Percentiles rank a stretch among this genome's conserved stretches.
These are phyloP conservation scores for Colletotrichum limetticola DNA, from an alignment of 2,329 filamentous ascomycete species.

Conservation along the genomic window DNA sequence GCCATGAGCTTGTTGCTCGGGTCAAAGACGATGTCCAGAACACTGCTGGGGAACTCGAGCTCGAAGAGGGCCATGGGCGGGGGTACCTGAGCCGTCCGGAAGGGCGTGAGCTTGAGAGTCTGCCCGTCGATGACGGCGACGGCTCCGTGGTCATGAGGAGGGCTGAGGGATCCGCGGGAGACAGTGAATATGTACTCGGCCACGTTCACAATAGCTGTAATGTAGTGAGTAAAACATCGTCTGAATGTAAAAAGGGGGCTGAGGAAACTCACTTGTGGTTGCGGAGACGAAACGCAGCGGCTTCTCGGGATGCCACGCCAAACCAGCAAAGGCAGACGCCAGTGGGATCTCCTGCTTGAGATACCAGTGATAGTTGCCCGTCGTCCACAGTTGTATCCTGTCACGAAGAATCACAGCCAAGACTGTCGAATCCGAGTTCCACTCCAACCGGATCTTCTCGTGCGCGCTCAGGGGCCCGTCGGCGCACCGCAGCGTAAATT, in stretches of 20 bases:
- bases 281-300: slow-evolving; percentile 73
- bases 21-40: slow-evolving; percentile 81
- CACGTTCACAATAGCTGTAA: slow-evolving; percentile 60
- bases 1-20: slow-evolving; percentile 73
- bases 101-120: slow-evolving; percentile 83
- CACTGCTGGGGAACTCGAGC: slow-evolving; percentile 68
- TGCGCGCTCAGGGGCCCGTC: slow-evolving; percentile 66
- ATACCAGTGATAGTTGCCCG: slow-evolving; percentile 98
- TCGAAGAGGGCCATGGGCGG: slow-evolving; percentile 93
- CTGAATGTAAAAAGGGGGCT: neutral
- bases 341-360: slow-evolving; percentile 86
- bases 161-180: slow-evolving; percentile 73
- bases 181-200: slow-evolving; percentile 77
- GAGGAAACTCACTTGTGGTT: slow-evolving; percentile 54
- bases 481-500: slow-evolving; percentile 82
- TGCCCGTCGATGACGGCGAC: slow-evolving; percentile 88
- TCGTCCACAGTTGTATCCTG: slow-evolving; percentile 93
- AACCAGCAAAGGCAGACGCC: slow-evolving; percentile 42
- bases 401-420: slow-evolving; percentile 82
- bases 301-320: slow-evolving; percentile 90
- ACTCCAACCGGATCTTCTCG: slow-evolving; percentile 74
- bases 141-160: slow-evolving; percentile 81
- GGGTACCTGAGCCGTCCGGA: slow-evolving; percentile 85
- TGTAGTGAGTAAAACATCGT: slow-evolving; percentile 32
- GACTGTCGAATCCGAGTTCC: slow-evolving; percentile 94